Percentiles rank a stretch among this genome's conserved stretches.
These are phyloP conservation scores for Bipolaris bicolor DNA, from an alignment of 2,329 filamentous ascomycete genomes.

Conservation along the genomic window DNA sequence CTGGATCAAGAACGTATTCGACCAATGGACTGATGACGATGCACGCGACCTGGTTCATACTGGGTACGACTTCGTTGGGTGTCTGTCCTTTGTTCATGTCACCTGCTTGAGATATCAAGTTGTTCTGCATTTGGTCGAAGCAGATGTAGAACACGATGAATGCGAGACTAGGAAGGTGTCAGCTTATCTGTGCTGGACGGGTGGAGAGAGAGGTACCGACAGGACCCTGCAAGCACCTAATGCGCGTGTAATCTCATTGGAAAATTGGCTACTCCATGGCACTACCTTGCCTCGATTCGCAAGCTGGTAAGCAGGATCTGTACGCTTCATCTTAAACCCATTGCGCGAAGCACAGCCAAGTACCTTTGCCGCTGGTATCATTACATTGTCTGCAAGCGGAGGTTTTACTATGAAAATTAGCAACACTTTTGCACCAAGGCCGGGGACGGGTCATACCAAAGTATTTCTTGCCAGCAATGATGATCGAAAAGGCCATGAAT, in stretches of 20 bases:
- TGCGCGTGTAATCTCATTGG: slow-evolving; percentile 38
- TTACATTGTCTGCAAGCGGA: slow-evolving; percentile 30
- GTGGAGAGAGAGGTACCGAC: neutral
- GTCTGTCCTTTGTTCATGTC: slow-evolving; percentile 42
- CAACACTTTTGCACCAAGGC: neutral
- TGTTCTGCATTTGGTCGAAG: slow-evolving; percentile 50
- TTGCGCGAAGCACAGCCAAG: slow-evolving; percentile 35
- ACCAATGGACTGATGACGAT: slow-evolving; percentile 44
- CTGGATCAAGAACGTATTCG: slow-evolving; percentile 36
- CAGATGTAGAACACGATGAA: slow-evolving; percentile 47
- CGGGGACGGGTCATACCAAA: neutral
- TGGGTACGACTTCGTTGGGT: slow-evolving; percentile 47
- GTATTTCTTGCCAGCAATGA: slow-evolving; percentile 45
- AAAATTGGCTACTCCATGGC: slow-evolving; percentile 34
- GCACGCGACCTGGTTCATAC: slow-evolving; percentile 42
- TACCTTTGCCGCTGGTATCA: slow-evolving; percentile 35
- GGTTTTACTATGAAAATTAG: slow-evolving; percentile 14
- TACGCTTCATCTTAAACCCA: slow-evolving; percentile 35
- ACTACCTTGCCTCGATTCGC: slow-evolving; percentile 29
- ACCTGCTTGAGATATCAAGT: slow-evolving; percentile 47
- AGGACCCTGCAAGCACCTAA: slow-evolving; percentile 43
- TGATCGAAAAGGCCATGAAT: slow-evolving; percentile 63
- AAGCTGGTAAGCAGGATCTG: slow-evolving; percentile 35
- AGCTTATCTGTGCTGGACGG: neutral
- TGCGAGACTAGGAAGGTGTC: slow-evolving; percentile 21